phyloP scores from a whole-genome alignment of 2,329 filamentous ascomycete genomes.

The Penicillium janthinellum region DNA sequence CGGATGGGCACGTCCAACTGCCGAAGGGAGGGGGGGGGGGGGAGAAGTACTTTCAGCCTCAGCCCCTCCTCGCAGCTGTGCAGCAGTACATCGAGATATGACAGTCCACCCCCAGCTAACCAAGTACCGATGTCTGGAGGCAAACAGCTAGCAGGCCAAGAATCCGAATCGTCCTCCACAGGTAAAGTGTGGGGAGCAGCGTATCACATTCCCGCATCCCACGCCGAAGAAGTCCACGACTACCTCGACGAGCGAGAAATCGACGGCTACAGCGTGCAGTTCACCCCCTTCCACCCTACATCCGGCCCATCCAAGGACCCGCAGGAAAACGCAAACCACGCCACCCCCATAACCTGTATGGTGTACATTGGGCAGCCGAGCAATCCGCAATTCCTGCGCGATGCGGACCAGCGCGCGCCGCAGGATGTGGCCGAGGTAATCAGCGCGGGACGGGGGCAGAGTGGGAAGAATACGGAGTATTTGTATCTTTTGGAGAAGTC shows the following conservation, averaged over 20 bases:
- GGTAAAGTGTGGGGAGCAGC: constrained; percentile 85
- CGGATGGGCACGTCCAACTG: not conserved
- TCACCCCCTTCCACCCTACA: constrained; percentile 70
- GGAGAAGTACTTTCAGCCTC: not conserved
- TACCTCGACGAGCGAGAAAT: constrained; percentile 97
- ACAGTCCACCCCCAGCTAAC: not conserved
- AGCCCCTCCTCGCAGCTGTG: not conserved
- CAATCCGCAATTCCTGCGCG: constrained; percentile 81
- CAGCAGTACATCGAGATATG: not conserved
- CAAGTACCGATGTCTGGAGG: not conserved
- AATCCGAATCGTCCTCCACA: constrained; percentile 32
- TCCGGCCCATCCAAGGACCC: not conserved
- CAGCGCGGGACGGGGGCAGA: constrained; percentile 72
- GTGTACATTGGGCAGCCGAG: constrained; percentile 94
- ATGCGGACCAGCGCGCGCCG: constrained; percentile 65
- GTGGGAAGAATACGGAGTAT: constrained; percentile 89
- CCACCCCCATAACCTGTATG: constrained; percentile 57
- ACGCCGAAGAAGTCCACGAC: constrained; percentile 77
- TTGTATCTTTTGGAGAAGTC: constrained; percentile 77
- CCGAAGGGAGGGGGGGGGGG: not conserved
- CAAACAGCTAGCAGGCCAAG: constrained; percentile 36
- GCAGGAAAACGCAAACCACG: not conserved
- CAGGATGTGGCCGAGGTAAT: constrained; percentile 80
- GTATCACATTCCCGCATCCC: constrained; percentile 74
- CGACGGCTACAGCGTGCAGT: constrained; percentile 94